Conservation (phyloP, 2,329 filamentous ascomycete genomes). For the Zymoseptoria tritici region DNA sequence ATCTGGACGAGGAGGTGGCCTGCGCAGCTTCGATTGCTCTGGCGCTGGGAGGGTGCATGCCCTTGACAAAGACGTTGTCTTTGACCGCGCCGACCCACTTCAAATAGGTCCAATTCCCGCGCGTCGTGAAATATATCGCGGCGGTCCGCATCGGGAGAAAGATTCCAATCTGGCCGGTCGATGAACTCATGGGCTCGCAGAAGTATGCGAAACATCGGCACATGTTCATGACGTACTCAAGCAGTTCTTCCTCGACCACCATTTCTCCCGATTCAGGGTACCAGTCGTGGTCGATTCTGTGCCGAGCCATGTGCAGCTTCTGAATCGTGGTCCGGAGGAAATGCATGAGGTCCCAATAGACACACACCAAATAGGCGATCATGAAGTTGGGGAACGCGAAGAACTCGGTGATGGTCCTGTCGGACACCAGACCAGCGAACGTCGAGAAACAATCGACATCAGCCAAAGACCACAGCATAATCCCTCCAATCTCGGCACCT, state of each 20-base stretch:
- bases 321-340: conserved; percentile 21
- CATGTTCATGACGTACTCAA: conserved; percentile 21
- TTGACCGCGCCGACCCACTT: conserved; percentile 21
- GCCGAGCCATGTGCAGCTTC: conserved; percentile 15
- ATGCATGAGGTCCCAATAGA: conserved; percentile 28
- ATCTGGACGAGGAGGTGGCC: neutral
- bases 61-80: conserved; percentile 20
- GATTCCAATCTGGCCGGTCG: conserved; percentile 24
- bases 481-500: conserved; percentile 1
- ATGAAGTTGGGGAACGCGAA: conserved; percentile 25
- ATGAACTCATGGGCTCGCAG: conserved; percentile 22
- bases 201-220: conserved; percentile 25
- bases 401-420: conserved; percentile 21
- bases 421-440: conserved; percentile 16
- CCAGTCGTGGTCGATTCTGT: conserved; percentile 16
- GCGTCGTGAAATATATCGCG: conserved; percentile 22
- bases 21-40: neutral
- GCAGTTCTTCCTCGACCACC: conserved; percentile 21
- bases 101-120: conserved; percentile 20
- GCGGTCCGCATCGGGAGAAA: conserved; percentile 26
- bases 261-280: conserved; percentile 10
- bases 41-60: conserved; percentile 20
- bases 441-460: conserved; percentile 21
- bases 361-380: conserved; percentile 23
- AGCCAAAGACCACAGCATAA: conserved; percentile 10